These are phyloP conservation scores for Venturia pyrina DNA, from an alignment of 2,329 filamentous ascomycete genomes.

Conservation along the genomic window DNA sequence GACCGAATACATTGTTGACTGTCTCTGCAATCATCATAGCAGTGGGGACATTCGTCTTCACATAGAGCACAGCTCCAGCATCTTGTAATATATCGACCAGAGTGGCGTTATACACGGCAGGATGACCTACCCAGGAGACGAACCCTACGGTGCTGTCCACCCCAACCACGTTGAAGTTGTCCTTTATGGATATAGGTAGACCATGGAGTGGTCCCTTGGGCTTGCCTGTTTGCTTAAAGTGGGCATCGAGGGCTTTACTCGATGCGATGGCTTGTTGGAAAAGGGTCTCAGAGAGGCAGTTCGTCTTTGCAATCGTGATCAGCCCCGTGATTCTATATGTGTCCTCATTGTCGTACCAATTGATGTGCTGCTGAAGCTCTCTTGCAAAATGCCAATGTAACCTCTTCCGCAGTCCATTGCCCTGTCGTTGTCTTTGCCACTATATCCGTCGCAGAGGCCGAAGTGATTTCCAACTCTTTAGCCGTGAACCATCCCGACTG, in stretches of 20 bases:
- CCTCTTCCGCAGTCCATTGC: slow-evolving; percentile 42
- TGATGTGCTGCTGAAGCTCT: slow-evolving; percentile 45
- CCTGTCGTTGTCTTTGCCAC: slow-evolving; percentile 30
- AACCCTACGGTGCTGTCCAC: slow-evolving; percentile 56
- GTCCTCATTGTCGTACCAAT: slow-evolving; percentile 28
- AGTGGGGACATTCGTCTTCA: slow-evolving; percentile 61
- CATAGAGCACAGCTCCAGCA: slow-evolving; percentile 56
- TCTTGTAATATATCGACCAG: slow-evolving; percentile 49
- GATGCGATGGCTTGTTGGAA: slow-evolving; percentile 42
- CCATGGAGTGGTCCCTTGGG: slow-evolving; percentile 57
- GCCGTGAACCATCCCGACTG: slow-evolving; percentile 50
- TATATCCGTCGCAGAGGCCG: slow-evolving; percentile 30
- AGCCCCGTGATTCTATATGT: not conserved
- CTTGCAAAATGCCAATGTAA: slow-evolving; percentile 46
- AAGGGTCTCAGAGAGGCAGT: slow-evolving; percentile 49
- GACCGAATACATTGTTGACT: slow-evolving; percentile 55
- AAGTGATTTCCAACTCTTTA: slow-evolving; percentile 42
- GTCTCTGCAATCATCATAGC: slow-evolving; percentile 61
- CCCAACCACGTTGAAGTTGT: slow-evolving; percentile 55
- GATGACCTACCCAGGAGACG: slow-evolving; percentile 49
- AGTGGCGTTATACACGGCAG: slow-evolving; percentile 45
- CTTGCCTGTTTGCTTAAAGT: slow-evolving; percentile 35
- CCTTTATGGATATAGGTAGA: slow-evolving; percentile 57
- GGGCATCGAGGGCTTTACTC: slow-evolving; percentile 43
- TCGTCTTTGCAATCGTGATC: slow-evolving; percentile 33